These are phyloP conservation scores for Aspergillus quadrilineatus DNA, from an alignment of 2,329 filamentous ascomycete genomes.

Conservation along the genomic window DNA sequence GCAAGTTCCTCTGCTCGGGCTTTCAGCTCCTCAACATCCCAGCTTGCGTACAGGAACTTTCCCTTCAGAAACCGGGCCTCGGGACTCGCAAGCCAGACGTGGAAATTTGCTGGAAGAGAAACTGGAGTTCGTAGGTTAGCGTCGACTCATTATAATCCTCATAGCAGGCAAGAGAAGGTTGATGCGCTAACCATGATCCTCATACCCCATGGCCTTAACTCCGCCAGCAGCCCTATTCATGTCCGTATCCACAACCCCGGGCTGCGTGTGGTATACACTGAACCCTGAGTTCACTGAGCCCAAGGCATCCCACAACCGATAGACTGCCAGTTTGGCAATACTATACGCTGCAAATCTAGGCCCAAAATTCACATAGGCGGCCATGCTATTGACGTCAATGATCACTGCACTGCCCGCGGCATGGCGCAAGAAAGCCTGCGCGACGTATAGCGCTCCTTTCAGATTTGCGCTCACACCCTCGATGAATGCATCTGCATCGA, in stretches of 20 bases:
- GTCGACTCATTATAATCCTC: not conserved
- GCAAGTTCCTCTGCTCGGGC: not conserved
- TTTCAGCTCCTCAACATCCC: slow-evolving; percentile 10
- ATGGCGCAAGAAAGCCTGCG: not conserved
- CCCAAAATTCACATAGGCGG: not conserved
- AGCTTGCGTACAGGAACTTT: slow-evolving; percentile 5
- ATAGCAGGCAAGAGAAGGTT: not conserved
- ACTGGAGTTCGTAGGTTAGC: not conserved
- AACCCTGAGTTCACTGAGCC: not conserved
- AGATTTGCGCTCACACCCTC: not conserved
- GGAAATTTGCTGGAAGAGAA: not conserved
- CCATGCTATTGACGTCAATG: slow-evolving; percentile 1
- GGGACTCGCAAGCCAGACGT: slow-evolving; percentile 8
- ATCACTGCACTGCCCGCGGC: not conserved
- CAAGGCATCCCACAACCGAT: slow-evolving; percentile 3
- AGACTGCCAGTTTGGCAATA: not conserved
- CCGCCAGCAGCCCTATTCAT: slow-evolving; percentile 5
- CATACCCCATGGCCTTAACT: slow-evolving; percentile 3
- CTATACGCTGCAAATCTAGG: not conserved
- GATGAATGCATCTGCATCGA: not conserved
- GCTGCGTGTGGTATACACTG: slow-evolving; percentile 8
- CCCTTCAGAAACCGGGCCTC: slow-evolving; percentile 10
- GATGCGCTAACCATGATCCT: not conserved
- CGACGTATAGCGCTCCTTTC: not conserved
- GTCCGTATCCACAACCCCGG: slow-evolving; percentile 10